These are phyloP conservation scores for Ustilago crameri DNA, from an alignment of 1,284 basidiomycete species.

Conservation along the genomic window DNA sequence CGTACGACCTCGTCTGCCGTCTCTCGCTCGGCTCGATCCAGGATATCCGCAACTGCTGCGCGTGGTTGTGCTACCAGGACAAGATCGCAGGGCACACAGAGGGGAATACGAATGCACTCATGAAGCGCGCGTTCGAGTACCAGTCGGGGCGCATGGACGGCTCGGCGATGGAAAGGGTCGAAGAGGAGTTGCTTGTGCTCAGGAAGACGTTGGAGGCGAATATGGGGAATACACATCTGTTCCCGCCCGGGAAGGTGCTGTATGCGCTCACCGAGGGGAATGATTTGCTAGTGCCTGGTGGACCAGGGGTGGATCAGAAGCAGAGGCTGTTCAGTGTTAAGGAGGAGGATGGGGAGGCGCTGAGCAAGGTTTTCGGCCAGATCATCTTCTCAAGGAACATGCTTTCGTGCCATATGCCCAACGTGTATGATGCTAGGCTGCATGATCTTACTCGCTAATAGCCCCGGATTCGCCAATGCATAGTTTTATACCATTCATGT, in stretches of 20 bases:
- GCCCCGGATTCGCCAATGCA: too few relatives aligned
- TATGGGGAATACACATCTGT: slow-evolving; percentile 80
- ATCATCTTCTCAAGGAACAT: slow-evolving; percentile 83
- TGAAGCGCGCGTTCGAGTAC: slow-evolving; percentile 53
- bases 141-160: slow-evolving; percentile 36
- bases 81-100: slow-evolving; percentile 26
- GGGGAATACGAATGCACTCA: slow-evolving; percentile 43
- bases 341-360: slow-evolving; percentile 13
- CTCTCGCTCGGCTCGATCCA: slow-evolving; percentile 81
- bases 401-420: slow-evolving; percentile 78
- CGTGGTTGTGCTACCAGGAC: slow-evolving; percentile 81
- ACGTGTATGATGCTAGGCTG: slow-evolving; percentile 67
- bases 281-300: slow-evolving; percentile 25
- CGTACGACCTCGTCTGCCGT: slow-evolving; percentile 81
- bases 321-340: slow-evolving; percentile 40
- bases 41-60: slow-evolving; percentile 78
- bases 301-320: slow-evolving; percentile 1
- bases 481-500: slow-evolving; percentile 1
- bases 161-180: slow-evolving; percentile 8
- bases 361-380: slow-evolving; percentile 77
- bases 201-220: slow-evolving; percentile 85
- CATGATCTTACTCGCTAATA: slow-evolving; percentile 31
- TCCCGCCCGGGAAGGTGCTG: slow-evolving; percentile 80
- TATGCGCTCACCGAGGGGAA: slow-evolving; percentile 80
- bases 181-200: slow-evolving; percentile 72